Conservation (phyloP, 768 basidiomycete genomes). For the Boletus vermiculosoides region DNA sequence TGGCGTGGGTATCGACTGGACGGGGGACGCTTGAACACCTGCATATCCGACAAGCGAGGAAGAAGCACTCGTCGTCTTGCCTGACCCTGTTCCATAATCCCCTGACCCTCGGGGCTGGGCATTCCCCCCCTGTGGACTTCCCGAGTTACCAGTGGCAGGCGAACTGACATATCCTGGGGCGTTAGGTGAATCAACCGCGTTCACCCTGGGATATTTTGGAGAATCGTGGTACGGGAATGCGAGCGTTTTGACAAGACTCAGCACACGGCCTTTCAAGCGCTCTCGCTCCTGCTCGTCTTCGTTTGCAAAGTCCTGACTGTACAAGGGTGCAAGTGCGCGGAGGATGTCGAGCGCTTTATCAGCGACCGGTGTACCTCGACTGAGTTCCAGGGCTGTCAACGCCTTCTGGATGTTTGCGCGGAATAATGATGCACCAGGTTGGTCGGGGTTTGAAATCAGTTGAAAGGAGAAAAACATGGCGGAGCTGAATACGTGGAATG, state of each 20-base stretch:
- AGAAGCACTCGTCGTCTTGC: slow-evolving; percentile 20
- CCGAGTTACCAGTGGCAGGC: slow-evolving; percentile 56
- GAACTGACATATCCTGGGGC: slow-evolving; percentile 47
- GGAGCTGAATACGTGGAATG: slow-evolving; percentile 81
- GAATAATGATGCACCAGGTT: slow-evolving; percentile 74
- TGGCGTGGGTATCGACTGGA: slow-evolving; percentile 22
- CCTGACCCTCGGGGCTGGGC: slow-evolving; percentile 26
- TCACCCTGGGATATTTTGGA: slow-evolving; percentile 49
- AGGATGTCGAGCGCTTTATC: slow-evolving; percentile 76
- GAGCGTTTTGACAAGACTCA: slow-evolving; percentile 68
- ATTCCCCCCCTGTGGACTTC: slow-evolving; percentile 45
- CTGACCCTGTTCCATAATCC: slow-evolving; percentile 24
- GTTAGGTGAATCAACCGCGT: slow-evolving; percentile 47
- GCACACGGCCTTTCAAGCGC: slow-evolving; percentile 57
- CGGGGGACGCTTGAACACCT: slow-evolving; percentile 21
- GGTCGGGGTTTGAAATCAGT: slow-evolving; percentile 75
- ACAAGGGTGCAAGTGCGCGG: slow-evolving; percentile 69
- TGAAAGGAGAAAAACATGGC: slow-evolving; percentile 94
- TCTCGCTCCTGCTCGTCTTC: slow-evolving; percentile 51
- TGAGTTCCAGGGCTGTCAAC: slow-evolving; percentile 61
- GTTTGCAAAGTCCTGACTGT: slow-evolving; percentile 58
- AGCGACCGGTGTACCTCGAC: slow-evolving; percentile 61
- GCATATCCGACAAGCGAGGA: slow-evolving; percentile 29
- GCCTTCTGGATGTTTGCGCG: slow-evolving; percentile 73
- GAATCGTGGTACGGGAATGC: slow-evolving; percentile 82